These are phyloP conservation scores for Epithemia pelagica DNA, from an alignment of 108 stramenopile species.

Conservation along the genomic window DNA sequence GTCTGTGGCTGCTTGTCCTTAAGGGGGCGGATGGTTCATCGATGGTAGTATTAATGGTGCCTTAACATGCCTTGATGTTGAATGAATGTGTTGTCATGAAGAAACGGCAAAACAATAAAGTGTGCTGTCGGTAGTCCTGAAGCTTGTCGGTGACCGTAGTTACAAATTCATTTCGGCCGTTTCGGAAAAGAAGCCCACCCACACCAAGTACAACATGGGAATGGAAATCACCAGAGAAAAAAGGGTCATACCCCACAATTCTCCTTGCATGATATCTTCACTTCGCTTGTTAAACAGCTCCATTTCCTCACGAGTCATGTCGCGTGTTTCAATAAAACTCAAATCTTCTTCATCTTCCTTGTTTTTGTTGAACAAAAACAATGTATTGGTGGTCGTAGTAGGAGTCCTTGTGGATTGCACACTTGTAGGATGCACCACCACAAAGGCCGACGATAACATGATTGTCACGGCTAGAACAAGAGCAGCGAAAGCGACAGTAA, in stretches of 20 bases:
- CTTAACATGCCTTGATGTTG: no score
- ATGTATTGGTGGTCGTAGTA: slow-evolving; percentile 18
- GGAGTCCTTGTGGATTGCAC: slow-evolving; percentile 3
- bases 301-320: slow-evolving; percentile 84
- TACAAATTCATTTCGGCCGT: slow-evolving; percentile 17
- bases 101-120: no score
- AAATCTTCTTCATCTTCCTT: slow-evolving; percentile 60
- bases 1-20: no score
- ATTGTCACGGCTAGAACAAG: no score
- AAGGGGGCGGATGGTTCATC: no score
- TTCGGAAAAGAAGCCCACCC: slow-evolving; percentile 84
- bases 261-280: slow-evolving; percentile 77
- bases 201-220: slow-evolving; percentile 82
- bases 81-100: no score
- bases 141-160: not conserved
- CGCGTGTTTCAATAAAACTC: slow-evolving; percentile 60
- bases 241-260: slow-evolving; percentile 63
- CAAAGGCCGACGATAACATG: slow-evolving; percentile 11
- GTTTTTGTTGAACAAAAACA: slow-evolving; percentile 39
- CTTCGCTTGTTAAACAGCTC: slow-evolving; percentile 47
- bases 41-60: no score
- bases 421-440: not conserved
- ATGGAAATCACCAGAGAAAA: slow-evolving; percentile 63
- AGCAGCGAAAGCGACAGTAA: no score
- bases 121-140: not conserved